phyloP scores from a whole-genome alignment of 139 green algal species.

The Parachlorella kessleri region DNA sequence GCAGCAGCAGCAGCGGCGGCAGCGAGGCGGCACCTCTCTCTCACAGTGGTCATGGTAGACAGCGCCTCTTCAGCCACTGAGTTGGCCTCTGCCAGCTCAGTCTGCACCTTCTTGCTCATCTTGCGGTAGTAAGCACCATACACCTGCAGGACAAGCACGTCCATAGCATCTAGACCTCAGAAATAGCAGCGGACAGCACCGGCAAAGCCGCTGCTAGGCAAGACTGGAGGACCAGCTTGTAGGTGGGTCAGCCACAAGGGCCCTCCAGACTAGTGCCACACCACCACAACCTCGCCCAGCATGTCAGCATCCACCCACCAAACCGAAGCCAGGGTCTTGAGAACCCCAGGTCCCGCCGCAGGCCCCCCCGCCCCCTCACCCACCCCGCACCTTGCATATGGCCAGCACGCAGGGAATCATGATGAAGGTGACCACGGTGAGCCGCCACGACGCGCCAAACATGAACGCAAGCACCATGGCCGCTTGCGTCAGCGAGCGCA shows the following conservation, averaged over 20 bases:
- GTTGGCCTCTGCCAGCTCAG: slow-evolving; percentile 79
- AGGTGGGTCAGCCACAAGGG: too few relatives aligned
- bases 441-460: slow-evolving; percentile 77
- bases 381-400: slow-evolving; percentile 65
- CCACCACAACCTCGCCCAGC: too few relatives aligned
- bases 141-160: slow-evolving; percentile 60
- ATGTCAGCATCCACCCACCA: too few relatives aligned
- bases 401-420: slow-evolving; percentile 73
- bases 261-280: too few relatives aligned
- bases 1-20: too few relatives aligned
- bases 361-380: background rate
- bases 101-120: slow-evolving; percentile 75
- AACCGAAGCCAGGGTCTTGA: too few relatives aligned
- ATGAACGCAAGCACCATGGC: slow-evolving; percentile 80
- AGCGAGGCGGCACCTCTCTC: too few relatives aligned
- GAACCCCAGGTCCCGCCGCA: too few relatives aligned
- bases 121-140: slow-evolving; percentile 78
- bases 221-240: too few relatives aligned
- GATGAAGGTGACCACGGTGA: slow-evolving; percentile 84
- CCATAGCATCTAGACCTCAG: too few relatives aligned
- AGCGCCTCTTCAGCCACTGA: slow-evolving; percentile 76
- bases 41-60: slow-evolving; percentile 74
- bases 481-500: slow-evolving; percentile 51
- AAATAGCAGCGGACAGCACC: too few relatives aligned
- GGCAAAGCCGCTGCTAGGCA: too few relatives aligned